Percentiles rank a stretch among this genome's conserved stretches.
phyloP scores from a whole-genome alignment of 257 asterid genomes.

The Sherardia arvensis region DNA sequence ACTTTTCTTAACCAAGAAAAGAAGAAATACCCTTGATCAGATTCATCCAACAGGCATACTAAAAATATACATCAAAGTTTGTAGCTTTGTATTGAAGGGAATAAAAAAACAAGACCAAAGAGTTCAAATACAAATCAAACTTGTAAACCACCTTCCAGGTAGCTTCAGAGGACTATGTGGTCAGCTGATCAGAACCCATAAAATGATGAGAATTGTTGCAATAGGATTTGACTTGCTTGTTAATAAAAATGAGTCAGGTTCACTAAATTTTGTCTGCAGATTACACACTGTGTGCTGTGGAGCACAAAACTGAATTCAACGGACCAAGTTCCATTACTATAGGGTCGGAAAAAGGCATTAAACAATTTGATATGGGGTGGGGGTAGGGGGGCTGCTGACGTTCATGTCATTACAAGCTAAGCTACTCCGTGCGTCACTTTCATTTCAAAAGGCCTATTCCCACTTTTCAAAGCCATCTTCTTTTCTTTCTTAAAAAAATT shows the following conservation, averaged over 20 bases:
- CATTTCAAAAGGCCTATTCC: slow-evolving; percentile 35
- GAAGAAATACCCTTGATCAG: slow-evolving; percentile 14
- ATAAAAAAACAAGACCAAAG: slow-evolving; percentile 4
- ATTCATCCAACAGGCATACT: not conserved
- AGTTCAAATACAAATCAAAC: slow-evolving; percentile 34
- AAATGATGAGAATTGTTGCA: not conserved
- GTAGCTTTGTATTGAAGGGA: slow-evolving; percentile 16
- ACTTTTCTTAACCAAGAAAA: not conserved
- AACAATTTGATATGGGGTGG: slow-evolving; percentile 6
- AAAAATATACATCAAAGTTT: slow-evolving; percentile 6
- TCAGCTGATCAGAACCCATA: slow-evolving; percentile 10
- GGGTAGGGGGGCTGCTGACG: slow-evolving; percentile 44
- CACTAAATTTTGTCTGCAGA: slow-evolving; percentile 21
- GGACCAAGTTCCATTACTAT: slow-evolving; percentile 23
- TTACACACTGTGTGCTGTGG: slow-evolving; percentile 16
- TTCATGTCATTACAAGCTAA: slow-evolving; percentile 46
- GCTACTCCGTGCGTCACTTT: slow-evolving; percentile 44
- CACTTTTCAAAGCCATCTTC: slow-evolving; percentile 44
- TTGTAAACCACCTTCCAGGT: slow-evolving; percentile 22
- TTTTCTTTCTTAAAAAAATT: too few relatives aligned
- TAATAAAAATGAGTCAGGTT: slow-evolving; percentile 17
- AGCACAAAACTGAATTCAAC: slow-evolving; percentile 32
- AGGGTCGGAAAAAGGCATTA: slow-evolving; percentile 6
- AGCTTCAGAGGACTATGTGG: slow-evolving; percentile 6
- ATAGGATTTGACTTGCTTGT: slow-evolving; percentile 14